Conservation (phyloP, 495 filamentous ascomycete genomes). For the Rusavskia elegans region DNA sequence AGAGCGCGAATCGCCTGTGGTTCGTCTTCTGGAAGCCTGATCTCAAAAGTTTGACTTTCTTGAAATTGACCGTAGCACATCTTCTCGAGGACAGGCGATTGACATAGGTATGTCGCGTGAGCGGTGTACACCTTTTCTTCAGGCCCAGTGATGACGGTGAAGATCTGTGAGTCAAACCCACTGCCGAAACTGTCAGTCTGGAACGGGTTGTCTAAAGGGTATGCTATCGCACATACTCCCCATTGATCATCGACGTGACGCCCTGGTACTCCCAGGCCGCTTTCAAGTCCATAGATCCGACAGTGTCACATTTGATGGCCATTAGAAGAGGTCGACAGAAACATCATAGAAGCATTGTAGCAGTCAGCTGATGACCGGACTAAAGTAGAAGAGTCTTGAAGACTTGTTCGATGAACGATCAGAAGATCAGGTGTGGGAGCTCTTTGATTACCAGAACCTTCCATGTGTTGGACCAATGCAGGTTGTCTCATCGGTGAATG, state of each 20-base stretch:
- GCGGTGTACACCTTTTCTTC: neutral
- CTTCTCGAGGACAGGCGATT: neutral
- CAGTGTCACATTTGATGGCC: too few species aligned
- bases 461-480: too few species aligned
- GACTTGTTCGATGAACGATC: too few species aligned
- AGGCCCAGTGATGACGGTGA: neutral
- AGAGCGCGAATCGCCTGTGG: neutral
- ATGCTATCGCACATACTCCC: neutral
- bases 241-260: neutral
- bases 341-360: too few species aligned
- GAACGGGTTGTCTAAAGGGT: neutral
- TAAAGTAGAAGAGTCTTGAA: too few species aligned
- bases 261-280: too few species aligned
- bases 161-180: neutral
- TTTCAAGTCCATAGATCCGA: too few species aligned
- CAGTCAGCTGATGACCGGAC: too few species aligned
- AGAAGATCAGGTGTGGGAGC: too few species aligned
- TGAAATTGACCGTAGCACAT: neutral
- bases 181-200: neutral
- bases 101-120: neutral
- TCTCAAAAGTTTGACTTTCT: neutral
- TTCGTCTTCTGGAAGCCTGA: neutral
- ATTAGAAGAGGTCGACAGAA: too few species aligned
- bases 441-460: too few species aligned
- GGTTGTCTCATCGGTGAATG: too few species aligned